phyloP scores from a whole-genome alignment of 345 rosid species.

The Syzygium oleosum region DNA sequence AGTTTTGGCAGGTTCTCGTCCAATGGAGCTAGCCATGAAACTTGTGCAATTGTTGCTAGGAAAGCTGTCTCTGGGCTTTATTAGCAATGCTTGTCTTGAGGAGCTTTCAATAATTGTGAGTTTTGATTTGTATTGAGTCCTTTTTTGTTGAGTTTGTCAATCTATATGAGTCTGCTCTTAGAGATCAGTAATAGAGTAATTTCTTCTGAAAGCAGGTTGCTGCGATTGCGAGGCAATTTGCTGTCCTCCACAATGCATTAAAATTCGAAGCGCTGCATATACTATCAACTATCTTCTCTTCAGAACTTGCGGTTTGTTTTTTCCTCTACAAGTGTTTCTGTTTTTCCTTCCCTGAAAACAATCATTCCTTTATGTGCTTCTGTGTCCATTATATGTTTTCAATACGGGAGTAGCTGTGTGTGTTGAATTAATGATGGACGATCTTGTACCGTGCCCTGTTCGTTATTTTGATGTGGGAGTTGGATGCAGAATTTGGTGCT shows the following conservation, averaged over 20 bases:
- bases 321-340: background rate
- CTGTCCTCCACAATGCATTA: slow-evolving; percentile 61
- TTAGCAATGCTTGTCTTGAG: slow-evolving; percentile 21
- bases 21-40: slow-evolving; percentile 65
- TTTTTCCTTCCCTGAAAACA: background rate
- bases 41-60: slow-evolving; percentile 44
- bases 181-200: background rate
- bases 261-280: slow-evolving; percentile 83
- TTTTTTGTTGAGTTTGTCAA: background rate
- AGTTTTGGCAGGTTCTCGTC: slow-evolving; percentile 53
- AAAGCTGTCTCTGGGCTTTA: slow-evolving; percentile 33
- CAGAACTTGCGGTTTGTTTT: slow-evolving; percentile 40
- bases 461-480: background rate
- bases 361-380: background rate
- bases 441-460: background rate
- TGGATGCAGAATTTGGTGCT: background rate
- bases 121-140: background rate
- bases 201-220: slow-evolving; percentile 35
- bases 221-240: slow-evolving; percentile 59
- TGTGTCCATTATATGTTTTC: background rate
- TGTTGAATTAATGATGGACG: background rate
- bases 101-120: slow-evolving; percentile 64
- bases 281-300: slow-evolving; percentile 62
- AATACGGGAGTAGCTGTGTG: background rate
- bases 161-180: background rate